Conservation (phyloP, 139 green algal genomes). For the Picochlorum sp. region DNA sequence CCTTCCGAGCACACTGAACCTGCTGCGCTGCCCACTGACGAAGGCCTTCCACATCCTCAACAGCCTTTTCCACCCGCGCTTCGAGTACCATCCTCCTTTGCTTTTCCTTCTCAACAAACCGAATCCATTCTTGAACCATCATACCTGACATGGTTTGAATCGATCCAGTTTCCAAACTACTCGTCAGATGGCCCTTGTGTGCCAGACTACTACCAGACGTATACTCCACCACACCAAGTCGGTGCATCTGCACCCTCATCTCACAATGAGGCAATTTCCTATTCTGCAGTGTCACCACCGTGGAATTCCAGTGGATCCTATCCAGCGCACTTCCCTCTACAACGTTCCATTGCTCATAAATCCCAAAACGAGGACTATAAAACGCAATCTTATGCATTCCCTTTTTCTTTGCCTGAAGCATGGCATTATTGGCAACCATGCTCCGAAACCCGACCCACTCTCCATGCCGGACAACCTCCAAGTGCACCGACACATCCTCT, state of each 20-base stretch:
- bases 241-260: constrained; percentile 36
- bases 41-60: constrained; percentile 39
- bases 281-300: constrained; percentile 33
- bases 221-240: constrained; percentile 27
- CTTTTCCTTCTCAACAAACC: constrained; percentile 64
- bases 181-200: background rate
- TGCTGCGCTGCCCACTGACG: constrained; percentile 39
- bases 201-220: background rate
- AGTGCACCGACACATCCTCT: background rate
- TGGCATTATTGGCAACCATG: constrained; percentile 36
- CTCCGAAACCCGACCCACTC: constrained; percentile 54
- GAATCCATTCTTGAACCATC: constrained; percentile 45
- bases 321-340: constrained; percentile 4
- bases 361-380: constrained; percentile 56
- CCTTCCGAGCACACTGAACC: constrained; percentile 40
- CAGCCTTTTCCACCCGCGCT: constrained; percentile 32
- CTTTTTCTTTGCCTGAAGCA: constrained; percentile 56
- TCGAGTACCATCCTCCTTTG: constrained; percentile 32
- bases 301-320: constrained; percentile 25
- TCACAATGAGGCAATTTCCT: constrained; percentile 40
- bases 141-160: constrained; percentile 37
- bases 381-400: constrained; percentile 49
- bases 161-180: constrained; percentile 14
- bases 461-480: constrained; percentile 37
- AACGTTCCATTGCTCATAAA: constrained; percentile 70